Evolutionary conservation across 169 alveolate species (phyloP).

Genomic region (Plasmodium knowlesi): DNA sequence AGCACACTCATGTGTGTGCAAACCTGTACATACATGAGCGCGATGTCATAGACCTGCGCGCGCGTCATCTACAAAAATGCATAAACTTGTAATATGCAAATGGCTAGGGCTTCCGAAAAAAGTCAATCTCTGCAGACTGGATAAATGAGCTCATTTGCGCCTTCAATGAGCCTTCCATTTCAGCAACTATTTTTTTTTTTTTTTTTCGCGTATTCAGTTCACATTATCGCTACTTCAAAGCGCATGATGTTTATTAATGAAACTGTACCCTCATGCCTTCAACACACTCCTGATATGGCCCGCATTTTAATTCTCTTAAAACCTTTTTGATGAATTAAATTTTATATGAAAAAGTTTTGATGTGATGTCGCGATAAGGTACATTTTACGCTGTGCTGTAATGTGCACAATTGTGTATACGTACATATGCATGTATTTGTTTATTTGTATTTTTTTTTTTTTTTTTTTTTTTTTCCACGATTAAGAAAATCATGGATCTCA

Average conservation of each 20-base stretch:
- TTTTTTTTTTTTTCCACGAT: not conserved
- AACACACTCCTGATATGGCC: not conserved
- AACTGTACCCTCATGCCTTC: not conserved
- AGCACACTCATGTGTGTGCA: not conserved
- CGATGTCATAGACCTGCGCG: not conserved
- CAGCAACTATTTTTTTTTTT: not conserved
- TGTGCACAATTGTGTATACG: not conserved
- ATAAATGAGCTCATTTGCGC: not conserved
- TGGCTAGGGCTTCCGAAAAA: not conserved
- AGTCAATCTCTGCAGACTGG: not conserved
- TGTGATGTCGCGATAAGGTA: not conserved
- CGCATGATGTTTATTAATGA: not conserved
- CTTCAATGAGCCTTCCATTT: not conserved
- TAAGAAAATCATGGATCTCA: not conserved
- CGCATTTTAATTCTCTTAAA: not conserved
- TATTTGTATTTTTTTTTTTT: not conserved
- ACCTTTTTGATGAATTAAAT: not conserved
- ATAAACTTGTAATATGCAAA: not conserved
- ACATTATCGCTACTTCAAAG: not conserved
- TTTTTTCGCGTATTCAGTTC: not conserved
- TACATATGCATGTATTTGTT: not conserved
- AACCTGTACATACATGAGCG: not conserved
- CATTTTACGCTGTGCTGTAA: not conserved
- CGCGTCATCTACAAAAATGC: not conserved
- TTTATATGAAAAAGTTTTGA: not conserved